Base-by-base conservation (phyloP, 1,284 basidiomycete species). In the Boletus sp. region DNA sequence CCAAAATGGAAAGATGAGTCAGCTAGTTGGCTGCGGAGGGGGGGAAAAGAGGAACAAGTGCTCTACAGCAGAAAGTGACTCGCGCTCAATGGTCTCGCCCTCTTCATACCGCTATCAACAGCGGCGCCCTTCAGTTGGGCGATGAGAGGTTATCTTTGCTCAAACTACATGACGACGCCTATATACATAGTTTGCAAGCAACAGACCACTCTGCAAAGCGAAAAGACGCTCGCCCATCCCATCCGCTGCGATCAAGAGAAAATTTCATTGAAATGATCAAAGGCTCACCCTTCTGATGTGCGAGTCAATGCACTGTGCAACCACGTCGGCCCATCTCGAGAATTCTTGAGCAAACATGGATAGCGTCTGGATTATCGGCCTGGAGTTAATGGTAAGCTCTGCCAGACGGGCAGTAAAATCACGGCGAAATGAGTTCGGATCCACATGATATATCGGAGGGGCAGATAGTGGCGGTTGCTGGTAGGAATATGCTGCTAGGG, bases 291-390 rank as follows among this genome's bases (percentile, higher is more conserved):
- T 74, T 57, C 88, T 77, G 48, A 98, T 92, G 57, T 97, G 94
- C 25, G 77, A 71, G 61, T 96, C 93, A 40, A 99, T 72, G 66
- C 90, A 92, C 56, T 94, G 85, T 1, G 87, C 88, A 19, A 98
- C 87, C 44, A 92, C 81, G 50, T 86, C 81, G 56, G 90, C 84
- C 70, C 85, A 77, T 53, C 88, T 82, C 46, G 82, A 74, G 65
- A 89, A 85, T 52, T 95, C 88, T 73, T 93, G 88, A 29, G 96
- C 94, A 60, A 93, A 81, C 75, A 95, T 82, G 25, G 95, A 98
- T n/a, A 99, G 73, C 53, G 81, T 82, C 70, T 95, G 94, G 60
- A 99, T 99, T 57, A 97, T 86, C 13, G 93, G 91, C 64, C 94
- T 88, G 57, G 94, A 96, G 71, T 99, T 99, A 75, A 95, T 85